A percentile compares a stretch with the other conserved stretches of the same genome.
Conservation (phyloP, 1,284 basidiomycete genomes). For the Neotropicomus parvogracilis region DNA sequence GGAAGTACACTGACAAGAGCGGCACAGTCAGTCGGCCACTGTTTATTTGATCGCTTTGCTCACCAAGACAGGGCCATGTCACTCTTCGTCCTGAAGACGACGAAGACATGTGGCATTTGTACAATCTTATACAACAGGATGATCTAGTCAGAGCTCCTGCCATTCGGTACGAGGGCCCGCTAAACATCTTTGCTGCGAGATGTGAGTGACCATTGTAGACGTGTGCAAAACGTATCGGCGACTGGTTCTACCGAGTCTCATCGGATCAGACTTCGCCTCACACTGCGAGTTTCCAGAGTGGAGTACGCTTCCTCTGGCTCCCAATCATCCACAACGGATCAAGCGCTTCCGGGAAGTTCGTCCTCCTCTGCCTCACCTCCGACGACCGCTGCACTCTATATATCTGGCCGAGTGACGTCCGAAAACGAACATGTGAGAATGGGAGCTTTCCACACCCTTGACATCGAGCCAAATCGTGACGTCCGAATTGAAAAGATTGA, state of each 20-base stretch:
- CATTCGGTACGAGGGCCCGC: constrained; percentile 53
- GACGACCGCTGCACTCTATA: constrained; percentile 71
- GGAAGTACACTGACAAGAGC: constrained; percentile 75
- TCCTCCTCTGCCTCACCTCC: constrained; percentile 39
- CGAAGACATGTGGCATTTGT: constrained; percentile 99
- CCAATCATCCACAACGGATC: constrained; percentile 47
- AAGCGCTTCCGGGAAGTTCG: constrained; percentile 37
- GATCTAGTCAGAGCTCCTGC: constrained; percentile 89
- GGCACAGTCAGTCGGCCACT: constrained; percentile 54
- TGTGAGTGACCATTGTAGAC: constrained; percentile 36
- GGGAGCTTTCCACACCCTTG: constrained; percentile 94
- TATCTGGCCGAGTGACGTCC: constrained; percentile 84
- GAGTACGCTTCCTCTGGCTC: constrained; percentile 68
- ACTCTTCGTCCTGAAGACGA: constrained; percentile 91
- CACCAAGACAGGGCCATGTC: constrained; percentile 70
- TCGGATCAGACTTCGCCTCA: constrained; percentile 82
- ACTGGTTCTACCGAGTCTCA: constrained; percentile 95
- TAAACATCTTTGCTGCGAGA: background rate
- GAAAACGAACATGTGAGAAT: constrained; percentile 93
- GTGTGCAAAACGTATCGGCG: constrained; percentile 76
- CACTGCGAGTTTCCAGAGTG: constrained; percentile 69
- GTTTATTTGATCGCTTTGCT: constrained; percentile 11
- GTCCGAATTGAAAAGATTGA: constrained; percentile 86
- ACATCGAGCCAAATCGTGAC: constrained; percentile 90
- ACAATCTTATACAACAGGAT: constrained; percentile 91